Conservation (phyloP, 2,329 filamentous ascomycete genomes). For the Aschersonia sp. region DNA sequence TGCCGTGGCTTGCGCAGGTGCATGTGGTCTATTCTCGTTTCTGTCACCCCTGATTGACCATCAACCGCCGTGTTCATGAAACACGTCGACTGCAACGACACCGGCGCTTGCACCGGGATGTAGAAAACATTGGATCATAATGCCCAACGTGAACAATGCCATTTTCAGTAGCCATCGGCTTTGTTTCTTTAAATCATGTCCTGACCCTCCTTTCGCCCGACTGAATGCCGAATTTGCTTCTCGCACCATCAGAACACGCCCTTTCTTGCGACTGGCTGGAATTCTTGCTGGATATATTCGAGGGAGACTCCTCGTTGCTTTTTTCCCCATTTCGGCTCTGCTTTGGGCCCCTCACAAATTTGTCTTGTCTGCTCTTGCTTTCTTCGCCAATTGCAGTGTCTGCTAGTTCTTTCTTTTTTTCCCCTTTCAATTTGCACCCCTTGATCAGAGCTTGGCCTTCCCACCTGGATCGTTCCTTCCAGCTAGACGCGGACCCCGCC, state of each 20-base stretch:
- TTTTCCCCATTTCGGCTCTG: not conserved
- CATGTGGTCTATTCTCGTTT: not conserved
- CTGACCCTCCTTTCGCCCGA: no score
- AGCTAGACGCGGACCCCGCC: not conserved
- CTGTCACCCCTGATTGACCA: not conserved
- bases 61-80: not conserved
- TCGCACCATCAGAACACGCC: no score
- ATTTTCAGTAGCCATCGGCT: not conserved
- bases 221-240: no score
- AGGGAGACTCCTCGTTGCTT: not conserved
- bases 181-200: not conserved
- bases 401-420: slow-evolving; percentile 2
- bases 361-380: not conserved
- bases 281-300: slow-evolving; percentile 2
- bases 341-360: not conserved
- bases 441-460: not conserved
- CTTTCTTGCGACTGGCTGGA: slow-evolving; percentile 1
- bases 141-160: not conserved
- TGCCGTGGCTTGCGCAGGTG: not conserved
- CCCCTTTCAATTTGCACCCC: not conserved
- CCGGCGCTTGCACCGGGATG: not conserved
- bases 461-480: not conserved
- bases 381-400: not conserved
- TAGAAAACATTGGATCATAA: not conserved
- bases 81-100: not conserved